These are phyloP conservation scores for Cicer cuneatum DNA, from an alignment of 306 rosid genomes.

Conservation along the genomic window DNA sequence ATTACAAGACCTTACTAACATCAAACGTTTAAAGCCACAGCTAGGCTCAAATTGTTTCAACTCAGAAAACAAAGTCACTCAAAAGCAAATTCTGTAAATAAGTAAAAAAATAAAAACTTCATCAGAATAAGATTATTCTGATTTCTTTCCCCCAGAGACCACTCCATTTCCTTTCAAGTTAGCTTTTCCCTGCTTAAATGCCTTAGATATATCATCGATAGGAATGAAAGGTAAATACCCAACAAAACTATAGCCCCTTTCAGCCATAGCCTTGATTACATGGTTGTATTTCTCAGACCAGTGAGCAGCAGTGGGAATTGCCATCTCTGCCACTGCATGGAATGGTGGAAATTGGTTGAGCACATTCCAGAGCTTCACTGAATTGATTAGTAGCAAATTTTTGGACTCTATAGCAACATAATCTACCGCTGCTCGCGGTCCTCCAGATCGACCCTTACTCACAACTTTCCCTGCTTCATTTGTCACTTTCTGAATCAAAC, in stretches of 20 bases:
- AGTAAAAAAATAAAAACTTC: slow-evolving; percentile 32
- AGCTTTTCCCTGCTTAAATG: slow-evolving; percentile 51
- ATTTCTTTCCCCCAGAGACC: slow-evolving; percentile 25
- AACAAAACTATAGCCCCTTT: slow-evolving; percentile 59
- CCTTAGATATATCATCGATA: slow-evolving; percentile 57
- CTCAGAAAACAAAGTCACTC: slow-evolving; percentile 7
- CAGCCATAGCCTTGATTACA: slow-evolving; percentile 50
- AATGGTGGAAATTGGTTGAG: slow-evolving; percentile 56
- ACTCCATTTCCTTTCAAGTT: slow-evolving; percentile 42
- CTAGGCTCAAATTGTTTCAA: slow-evolving; percentile 6
- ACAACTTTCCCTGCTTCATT: slow-evolving; percentile 52
- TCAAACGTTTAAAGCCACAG: slow-evolving; percentile 32
- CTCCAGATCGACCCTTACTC: slow-evolving; percentile 57
- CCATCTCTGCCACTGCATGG: slow-evolving; percentile 61
- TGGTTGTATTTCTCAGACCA: slow-evolving; percentile 69
- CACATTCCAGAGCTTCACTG: slow-evolving; percentile 58
- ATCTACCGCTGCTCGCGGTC: slow-evolving; percentile 64
- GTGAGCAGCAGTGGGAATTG: slow-evolving; percentile 55
- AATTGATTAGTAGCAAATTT: slow-evolving; percentile 54
- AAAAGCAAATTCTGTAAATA: neutral
- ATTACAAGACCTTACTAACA: slow-evolving; percentile 31
- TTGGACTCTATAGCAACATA: slow-evolving; percentile 64
- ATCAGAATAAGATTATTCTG: slow-evolving; percentile 55
- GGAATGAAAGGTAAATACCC: slow-evolving; percentile 78
- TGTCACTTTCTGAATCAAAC: slow-evolving; percentile 47